phyloP scores from a whole-genome alignment of 345 rosid genomes.

The Rhodamnia rubescens region DNA sequence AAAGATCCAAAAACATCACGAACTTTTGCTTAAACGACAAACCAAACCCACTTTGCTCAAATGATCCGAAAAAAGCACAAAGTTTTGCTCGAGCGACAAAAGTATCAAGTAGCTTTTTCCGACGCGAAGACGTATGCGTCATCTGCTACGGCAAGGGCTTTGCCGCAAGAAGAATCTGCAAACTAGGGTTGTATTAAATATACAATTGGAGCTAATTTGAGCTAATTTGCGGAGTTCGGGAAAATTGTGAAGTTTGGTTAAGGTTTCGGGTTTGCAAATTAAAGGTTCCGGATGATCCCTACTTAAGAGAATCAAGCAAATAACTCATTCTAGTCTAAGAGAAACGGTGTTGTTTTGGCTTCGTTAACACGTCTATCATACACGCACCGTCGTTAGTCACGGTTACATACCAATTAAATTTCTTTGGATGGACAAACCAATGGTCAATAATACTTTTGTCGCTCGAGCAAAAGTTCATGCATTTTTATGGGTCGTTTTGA shows the following conservation, averaged over 20 bases:
- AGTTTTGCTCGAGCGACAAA: background rate
- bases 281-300: background rate
- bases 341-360: background rate
- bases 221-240: background rate
- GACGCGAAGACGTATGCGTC: background rate
- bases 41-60: background rate
- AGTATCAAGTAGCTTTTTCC: background rate
- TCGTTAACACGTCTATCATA: background rate
- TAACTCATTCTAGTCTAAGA: background rate
- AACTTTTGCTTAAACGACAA: background rate
- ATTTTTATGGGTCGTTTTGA: background rate
- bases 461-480: background rate
- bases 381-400: background rate
- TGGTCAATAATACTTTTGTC: background rate
- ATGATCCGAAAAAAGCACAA: background rate
- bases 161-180: background rate
- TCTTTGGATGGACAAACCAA: background rate
- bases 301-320: background rate
- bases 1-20: background rate
- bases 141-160: background rate
- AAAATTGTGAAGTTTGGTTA: background rate
- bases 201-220: background rate
- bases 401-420: background rate
- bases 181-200: background rate
- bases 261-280: background rate